A percentile compares a stretch with the other conserved stretches of the same genome.
These are phyloP conservation scores for Fraxinus sp. DNA, from an alignment of 305 asterid genomes.

Conservation along the genomic window DNA sequence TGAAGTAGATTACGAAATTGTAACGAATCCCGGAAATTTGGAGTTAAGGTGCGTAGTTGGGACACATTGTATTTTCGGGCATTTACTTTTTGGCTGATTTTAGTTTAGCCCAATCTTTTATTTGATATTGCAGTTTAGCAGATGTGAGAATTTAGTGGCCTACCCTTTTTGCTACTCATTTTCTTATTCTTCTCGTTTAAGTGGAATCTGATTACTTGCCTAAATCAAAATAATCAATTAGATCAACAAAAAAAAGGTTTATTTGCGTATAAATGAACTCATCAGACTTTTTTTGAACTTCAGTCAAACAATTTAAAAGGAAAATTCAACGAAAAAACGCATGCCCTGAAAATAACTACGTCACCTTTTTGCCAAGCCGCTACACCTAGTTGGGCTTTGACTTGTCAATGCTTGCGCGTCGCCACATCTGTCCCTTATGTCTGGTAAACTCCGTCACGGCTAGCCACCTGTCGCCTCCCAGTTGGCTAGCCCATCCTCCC, in stretches of 20 bases:
- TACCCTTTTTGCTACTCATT: background rate
- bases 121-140: too few relatives aligned
- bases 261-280: background rate
- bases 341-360: background rate
- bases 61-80: too few relatives aligned
- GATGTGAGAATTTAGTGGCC: background rate
- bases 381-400: background rate
- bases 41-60: too few relatives aligned
- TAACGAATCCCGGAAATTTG: too few relatives aligned
- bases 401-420: background rate
- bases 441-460: background rate
- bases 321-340: background rate
- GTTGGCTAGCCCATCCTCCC: background rate
- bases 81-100: too few relatives aligned
- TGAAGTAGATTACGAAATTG: too few relatives aligned
- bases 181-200: background rate
- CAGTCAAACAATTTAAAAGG: background rate
- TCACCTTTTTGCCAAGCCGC: background rate
- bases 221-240: background rate
- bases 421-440: too few relatives aligned
- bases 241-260: too few relatives aligned
- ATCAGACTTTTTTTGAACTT: background rate
- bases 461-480: background rate
- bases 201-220: background rate
- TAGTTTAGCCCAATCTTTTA: too few relatives aligned